Evolutionary conservation across 106 monocot species (phyloP), one percentile per base, ranked within the genome.

Genomic region (Allium cepa): DNA sequence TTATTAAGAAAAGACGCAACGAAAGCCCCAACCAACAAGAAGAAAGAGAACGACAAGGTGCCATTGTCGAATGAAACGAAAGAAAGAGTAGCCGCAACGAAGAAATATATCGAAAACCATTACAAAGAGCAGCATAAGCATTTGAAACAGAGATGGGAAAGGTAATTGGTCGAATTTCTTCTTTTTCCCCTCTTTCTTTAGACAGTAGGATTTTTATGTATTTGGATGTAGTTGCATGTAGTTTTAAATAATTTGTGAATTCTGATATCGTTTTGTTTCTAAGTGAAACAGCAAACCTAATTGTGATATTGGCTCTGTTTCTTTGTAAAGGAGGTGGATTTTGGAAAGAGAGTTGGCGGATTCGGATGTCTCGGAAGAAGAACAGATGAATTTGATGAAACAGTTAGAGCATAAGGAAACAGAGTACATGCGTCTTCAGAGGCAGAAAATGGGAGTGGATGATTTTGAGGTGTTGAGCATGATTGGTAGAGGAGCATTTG

Each of bases 401-500:
- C 49, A 84, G 46, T 74, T 94, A 69, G 94, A 90, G 70, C 87
- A 73, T 60, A 94, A 94, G 74, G 94, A 94, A 67, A 94, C 90
- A 14, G 94, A 90, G 61, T 94, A 94, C 70, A 94, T 94, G 94
- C 90, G 94, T 3, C 78, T 90, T 63, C 90, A 84, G 59, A 84
- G 94, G 78, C 94, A 94, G 69, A 94, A 90, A 82, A 94, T 94
- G 94, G 84, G 87, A 47, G 94, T 68, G 45, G 94, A 87, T 65
- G 93, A 90, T 76, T 94, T 94, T 73, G 89, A 94, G 27, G 75
- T 94, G 28, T 74, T 94, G 48, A 90, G 82, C 11, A 90, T 94
- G 78, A 94, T 94, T 57, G 94, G 94, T 26, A 94, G 82, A 69
- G 94, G 94, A 48, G 94, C 94, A 59, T 94, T 94, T 68, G 94